Percentiles rank a stretch among this genome's conserved stretches.
Evolutionary conservation across 1,139 yeast species (phyloP).

Genomic region (Yamadazyma pseudoaaseri): DNA sequence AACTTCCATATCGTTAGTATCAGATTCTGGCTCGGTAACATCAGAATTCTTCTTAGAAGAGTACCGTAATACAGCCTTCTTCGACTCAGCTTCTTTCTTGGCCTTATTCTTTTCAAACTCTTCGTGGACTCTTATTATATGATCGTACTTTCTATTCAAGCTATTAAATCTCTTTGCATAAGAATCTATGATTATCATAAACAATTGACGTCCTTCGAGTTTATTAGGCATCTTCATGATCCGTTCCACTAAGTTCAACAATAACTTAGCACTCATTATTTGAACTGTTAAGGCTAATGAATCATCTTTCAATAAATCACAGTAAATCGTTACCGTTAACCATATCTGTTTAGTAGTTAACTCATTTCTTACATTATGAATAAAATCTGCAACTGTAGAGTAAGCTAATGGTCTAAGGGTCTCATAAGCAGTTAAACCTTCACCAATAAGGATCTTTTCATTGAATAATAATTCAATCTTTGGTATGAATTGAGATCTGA

Average conservation of each 20-base stretch:
- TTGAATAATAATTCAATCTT: conserved; percentile 83
- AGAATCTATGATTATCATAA: conserved; percentile 80
- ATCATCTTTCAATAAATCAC: conserved; percentile 77
- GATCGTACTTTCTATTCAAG: conserved; percentile 68
- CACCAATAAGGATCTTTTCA: conserved; percentile 86
- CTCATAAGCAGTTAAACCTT: conserved; percentile 88
- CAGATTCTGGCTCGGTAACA: conserved; percentile 10
- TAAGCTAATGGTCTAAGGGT: conserved; percentile 89
- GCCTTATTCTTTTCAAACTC: conserved; percentile 46
- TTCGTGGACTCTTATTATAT: conserved; percentile 63
- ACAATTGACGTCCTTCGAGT: conserved; percentile 80
- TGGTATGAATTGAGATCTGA: conserved; percentile 78
- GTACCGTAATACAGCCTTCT: conserved; percentile 42
- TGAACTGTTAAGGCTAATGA: conserved; percentile 88
- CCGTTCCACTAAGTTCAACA: conserved; percentile 84
- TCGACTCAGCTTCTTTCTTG: conserved; percentile 43
- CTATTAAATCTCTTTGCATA: conserved; percentile 81
- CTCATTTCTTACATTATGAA: conserved; percentile 88
- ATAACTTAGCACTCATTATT: conserved; percentile 92
- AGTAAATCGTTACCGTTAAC: conserved; percentile 83
- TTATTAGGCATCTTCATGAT: conserved; percentile 82
- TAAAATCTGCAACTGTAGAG: conserved; percentile 93
- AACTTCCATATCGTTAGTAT: conserved; percentile 16
- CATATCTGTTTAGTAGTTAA: conserved; percentile 81
- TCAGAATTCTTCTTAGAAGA: conserved; percentile 25